These are phyloP conservation scores for Kwoniella sp. DNA, from an alignment of 768 basidiomycete genomes.

Conservation along the genomic window DNA sequence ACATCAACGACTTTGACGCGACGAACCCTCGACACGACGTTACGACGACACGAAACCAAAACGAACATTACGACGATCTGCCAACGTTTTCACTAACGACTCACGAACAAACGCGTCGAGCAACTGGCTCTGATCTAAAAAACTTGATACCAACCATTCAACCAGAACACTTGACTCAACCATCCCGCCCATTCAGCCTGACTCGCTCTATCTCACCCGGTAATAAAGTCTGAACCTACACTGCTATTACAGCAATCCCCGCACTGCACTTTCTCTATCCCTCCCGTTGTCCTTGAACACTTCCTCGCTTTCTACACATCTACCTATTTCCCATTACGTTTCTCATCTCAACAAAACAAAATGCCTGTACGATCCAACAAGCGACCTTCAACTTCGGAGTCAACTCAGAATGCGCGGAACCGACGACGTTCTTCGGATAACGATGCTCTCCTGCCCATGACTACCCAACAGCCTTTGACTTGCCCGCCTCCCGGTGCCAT, in stretches of 20 bases:
- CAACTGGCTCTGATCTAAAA: neutral
- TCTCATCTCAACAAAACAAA: neutral
- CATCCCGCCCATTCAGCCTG: neutral
- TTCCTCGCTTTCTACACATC: neutral
- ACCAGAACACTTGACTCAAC: neutral
- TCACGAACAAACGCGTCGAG: neutral
- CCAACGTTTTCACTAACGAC: neutral
- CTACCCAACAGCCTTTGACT: constrained; percentile 9
- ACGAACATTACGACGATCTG: neutral
- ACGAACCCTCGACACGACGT: neutral
- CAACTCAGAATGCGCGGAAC: neutral
- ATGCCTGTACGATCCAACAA: constrained; percentile 5
- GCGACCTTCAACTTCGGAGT: neutral
- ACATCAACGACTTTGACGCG: neutral
- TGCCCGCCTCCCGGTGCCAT: constrained; percentile 15
- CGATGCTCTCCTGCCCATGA: neutral
- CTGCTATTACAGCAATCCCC: too few relatives aligned
- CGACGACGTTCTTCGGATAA: neutral
- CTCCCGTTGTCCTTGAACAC: neutral
- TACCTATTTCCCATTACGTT: neutral
- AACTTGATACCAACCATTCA: too few relatives aligned
- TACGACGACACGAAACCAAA: neutral
- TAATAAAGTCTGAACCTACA: too few relatives aligned
- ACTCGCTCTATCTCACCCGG: too few relatives aligned
- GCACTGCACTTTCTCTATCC: too few relatives aligned